Evolutionary conservation across 345 rosid species (phyloP), one percentile per base, ranked within the genome.

Genomic region (Hibiscus tridactylites): DNA sequence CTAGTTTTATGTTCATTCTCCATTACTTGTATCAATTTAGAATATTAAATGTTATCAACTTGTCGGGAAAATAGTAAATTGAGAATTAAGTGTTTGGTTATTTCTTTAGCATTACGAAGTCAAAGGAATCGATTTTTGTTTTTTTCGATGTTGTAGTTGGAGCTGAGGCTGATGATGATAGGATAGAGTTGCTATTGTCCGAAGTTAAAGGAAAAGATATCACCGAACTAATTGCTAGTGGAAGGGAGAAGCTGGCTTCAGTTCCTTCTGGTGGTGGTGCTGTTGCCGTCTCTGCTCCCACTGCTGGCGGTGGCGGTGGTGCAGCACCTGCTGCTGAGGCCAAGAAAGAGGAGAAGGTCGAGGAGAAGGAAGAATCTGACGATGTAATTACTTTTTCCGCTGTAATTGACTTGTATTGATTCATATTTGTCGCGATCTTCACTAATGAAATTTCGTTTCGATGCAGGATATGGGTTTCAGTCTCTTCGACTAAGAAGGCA

Each of bases 381-480:
- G 94, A 89, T 29, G 94, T 88, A 82, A 53, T 69, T 24, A 4
- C 49, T 6, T 44, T 37, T 9, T 3, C 8, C 21, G 24, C 46
- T 42, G 46, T 42, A 16, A 2, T 19, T 1, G 29, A 37, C 42
- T 37, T 37, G 42, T 15, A 15, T 26, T 17, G 3, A 47, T 76
- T 76, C 9, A 7, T 39, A 10, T 42, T 58, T 26, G 26, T 13
- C 62, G 2, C 52, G 39, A 70, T 67, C 6, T 58, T 58, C 59
- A 15, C 42, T 47, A 46, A 13, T 66, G 1, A 9, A 10, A 3
- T 58, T 68, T 19, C 1, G 6, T 44, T 50, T 73, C 53, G 64
- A 12, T 88, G 85, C 90, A 83, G 92, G 92, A 76, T 57, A 89
- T 89, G 97, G 95, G 95, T 57, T 86, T 91, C 91, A 84, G 97